Evolutionary conservation across 1,284 basidiomycete species (phyloP), one percentile per base, ranked within the genome.

Genomic region (Rhodotorula sp.): DNA sequence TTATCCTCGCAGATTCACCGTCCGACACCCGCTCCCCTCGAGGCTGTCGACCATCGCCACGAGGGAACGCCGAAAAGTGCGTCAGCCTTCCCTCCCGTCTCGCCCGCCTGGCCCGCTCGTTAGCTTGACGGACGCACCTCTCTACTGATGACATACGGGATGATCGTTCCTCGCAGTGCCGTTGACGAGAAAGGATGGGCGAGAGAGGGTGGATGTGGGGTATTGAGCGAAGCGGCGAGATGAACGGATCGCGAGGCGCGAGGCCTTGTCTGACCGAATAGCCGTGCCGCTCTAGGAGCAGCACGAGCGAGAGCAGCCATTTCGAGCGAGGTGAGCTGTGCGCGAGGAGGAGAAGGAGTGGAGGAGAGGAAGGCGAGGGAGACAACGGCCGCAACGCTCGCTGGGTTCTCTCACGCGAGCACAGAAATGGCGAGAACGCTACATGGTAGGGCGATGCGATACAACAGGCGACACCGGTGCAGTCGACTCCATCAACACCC

Each of bases 1-100:
- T 6, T 2, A 26, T 16, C 24, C 37, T 34, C 18, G 22, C 22
- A 30, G 22, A 31, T 60, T 20, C 50, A 66, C 70, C 70, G 24
- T 96, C 93, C 81, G 94, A 96, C 48, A 91, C 92, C 47, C 93
- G 85, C 80, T 96, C 93, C 10, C 93, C 93, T 78, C 92, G 86
- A 44, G 90, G 92, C 92, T 95, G 73, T 11, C 77, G 68, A 26
- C 22, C 2, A 26, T 20, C 59, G 24, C 26, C 44, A 37, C 15
- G 11, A 44, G 40, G 40, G 40, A 44, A 46, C 11, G n/a, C n/a
- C n/a, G 57, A 47, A 34, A n/a, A 28, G 22, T 22, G 18, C 28
- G 30, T 59, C 56, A 59, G 50, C 37, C 2, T 13, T n/a, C 31
- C 15, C 0, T 7, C 24, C 13, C 24, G 9, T 1, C 28, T 20